phyloP scores from a whole-genome alignment of 2,329 filamentous ascomycete genomes.

The Cladophialophora immunda region DNA sequence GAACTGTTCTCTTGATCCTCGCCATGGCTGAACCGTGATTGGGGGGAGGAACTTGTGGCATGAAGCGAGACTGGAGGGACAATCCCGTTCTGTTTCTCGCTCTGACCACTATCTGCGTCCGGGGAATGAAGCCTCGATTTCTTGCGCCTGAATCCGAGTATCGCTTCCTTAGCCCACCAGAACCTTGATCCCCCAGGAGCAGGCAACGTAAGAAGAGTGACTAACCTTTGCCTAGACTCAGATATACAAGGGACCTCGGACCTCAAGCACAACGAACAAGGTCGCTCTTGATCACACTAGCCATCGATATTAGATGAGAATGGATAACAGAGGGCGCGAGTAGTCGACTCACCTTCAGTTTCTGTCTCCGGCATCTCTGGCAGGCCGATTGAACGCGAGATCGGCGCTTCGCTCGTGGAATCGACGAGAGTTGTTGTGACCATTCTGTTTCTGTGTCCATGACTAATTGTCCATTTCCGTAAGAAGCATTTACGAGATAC shows the following conservation, averaged over 20 bases:
- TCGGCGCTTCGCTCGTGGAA: slow-evolving; percentile 79
- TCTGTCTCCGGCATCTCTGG: slow-evolving; percentile 43
- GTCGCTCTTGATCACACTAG: slow-evolving; percentile 45
- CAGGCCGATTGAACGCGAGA: slow-evolving; percentile 62
- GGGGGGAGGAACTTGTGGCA: slow-evolving; percentile 16
- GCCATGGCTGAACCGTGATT: slow-evolving; percentile 30
- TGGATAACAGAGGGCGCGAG: not conserved
- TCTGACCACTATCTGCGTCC: slow-evolving; percentile 4
- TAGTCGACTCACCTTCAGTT: slow-evolving; percentile 40
- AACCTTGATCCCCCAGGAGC: not conserved
- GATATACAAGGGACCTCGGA: slow-evolving; percentile 41
- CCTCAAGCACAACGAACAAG: slow-evolving; percentile 46
- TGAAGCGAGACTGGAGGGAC: not conserved
- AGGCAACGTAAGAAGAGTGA: not conserved
- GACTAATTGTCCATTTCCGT: not conserved
- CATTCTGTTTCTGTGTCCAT: slow-evolving; percentile 31
- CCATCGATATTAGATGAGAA: not conserved
- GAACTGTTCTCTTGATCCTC: slow-evolving; percentile 21
- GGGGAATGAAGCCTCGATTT: slow-evolving; percentile 14
- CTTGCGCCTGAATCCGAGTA: slow-evolving; percentile 17
- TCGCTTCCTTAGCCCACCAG: not conserved
- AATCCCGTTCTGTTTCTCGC: not conserved
- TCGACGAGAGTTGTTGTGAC: slow-evolving; percentile 65
- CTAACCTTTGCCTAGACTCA: slow-evolving; percentile 23
- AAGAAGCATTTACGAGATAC: not conserved